Percentiles rank a stretch among this genome's conserved stretches.
These are phyloP conservation scores for Carpinus viminea DNA, from an alignment of 306 rosid species.

Conservation along the genomic window DNA sequence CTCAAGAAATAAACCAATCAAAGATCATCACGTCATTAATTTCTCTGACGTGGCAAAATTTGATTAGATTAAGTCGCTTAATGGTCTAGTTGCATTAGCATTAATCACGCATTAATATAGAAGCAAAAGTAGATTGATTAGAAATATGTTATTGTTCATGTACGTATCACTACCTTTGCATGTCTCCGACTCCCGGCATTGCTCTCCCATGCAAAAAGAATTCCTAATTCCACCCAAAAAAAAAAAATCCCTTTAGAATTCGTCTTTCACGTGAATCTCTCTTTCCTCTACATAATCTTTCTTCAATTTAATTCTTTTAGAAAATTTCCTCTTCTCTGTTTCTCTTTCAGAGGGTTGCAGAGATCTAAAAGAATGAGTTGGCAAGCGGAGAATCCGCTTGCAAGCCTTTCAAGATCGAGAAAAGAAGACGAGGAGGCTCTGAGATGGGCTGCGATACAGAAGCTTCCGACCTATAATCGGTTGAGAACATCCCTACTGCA, in stretches of 20 bases:
- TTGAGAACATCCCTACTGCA: constrained; percentile 15
- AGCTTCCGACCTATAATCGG: constrained; percentile 16
- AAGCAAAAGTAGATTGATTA: background rate
- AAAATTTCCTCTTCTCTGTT: too few relatives aligned
- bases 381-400: background rate
- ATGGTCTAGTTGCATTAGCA: too few relatives aligned
- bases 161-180: background rate
- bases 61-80: background rate
- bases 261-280: background rate
- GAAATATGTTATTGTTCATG: background rate
- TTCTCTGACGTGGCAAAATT: background rate
- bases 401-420: background rate
- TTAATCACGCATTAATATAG: background rate
- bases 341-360: background rate
- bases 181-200: background rate
- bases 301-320: too few relatives aligned
- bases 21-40: background rate
- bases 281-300: background rate
- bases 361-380: background rate
- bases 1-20: too few relatives aligned
- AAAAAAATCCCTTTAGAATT: background rate
- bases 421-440: constrained; percentile 17
- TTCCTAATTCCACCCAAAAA: background rate
- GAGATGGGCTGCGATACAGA: constrained; percentile 18
- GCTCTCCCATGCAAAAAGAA: background rate